phyloP scores from a whole-genome alignment of 805 yeast species.

The Candida glaebosa region DNA sequence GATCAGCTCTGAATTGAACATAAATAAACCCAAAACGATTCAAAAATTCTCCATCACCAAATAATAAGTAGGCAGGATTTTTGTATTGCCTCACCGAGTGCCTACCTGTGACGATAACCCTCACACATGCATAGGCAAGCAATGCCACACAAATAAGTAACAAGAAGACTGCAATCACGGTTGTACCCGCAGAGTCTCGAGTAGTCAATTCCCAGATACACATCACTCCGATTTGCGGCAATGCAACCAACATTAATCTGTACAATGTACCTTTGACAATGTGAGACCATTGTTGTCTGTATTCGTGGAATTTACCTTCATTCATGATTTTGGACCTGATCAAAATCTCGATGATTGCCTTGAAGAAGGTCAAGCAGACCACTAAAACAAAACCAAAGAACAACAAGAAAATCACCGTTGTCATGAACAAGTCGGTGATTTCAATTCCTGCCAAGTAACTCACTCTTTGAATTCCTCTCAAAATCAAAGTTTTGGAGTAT shows the following conservation, averaged over 20 bases:
- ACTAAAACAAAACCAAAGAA: slow-evolving; percentile 66
- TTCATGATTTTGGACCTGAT: slow-evolving; percentile 57
- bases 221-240: slow-evolving; percentile 80
- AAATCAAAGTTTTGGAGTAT: slow-evolving; percentile 66
- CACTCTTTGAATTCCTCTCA: slow-evolving; percentile 92
- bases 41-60: slow-evolving; percentile 75
- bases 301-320: slow-evolving; percentile 66
- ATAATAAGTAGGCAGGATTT: slow-evolving; percentile 89
- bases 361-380: slow-evolving; percentile 57
- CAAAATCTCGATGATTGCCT: slow-evolving; percentile 62
- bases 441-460: slow-evolving; percentile 83
- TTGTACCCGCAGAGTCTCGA: slow-evolving; percentile 77
- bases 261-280: slow-evolving; percentile 85
- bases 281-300: slow-evolving; percentile 78
- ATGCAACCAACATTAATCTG: slow-evolving; percentile 77
- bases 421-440: slow-evolving; percentile 78
- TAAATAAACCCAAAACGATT: slow-evolving; percentile 91
- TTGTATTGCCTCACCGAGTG: slow-evolving; percentile 68
- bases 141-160: slow-evolving; percentile 56
- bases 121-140: slow-evolving; percentile 66
- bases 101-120: slow-evolving; percentile 73
- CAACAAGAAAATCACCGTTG: slow-evolving; percentile 79
- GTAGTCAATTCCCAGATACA: slow-evolving; percentile 88
- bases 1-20: slow-evolving; percentile 84
- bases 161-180: slow-evolving; percentile 74